Evolutionary conservation across 345 rosid genomes (phyloP).

Genomic region (Noccaea bulbosa): DNA sequence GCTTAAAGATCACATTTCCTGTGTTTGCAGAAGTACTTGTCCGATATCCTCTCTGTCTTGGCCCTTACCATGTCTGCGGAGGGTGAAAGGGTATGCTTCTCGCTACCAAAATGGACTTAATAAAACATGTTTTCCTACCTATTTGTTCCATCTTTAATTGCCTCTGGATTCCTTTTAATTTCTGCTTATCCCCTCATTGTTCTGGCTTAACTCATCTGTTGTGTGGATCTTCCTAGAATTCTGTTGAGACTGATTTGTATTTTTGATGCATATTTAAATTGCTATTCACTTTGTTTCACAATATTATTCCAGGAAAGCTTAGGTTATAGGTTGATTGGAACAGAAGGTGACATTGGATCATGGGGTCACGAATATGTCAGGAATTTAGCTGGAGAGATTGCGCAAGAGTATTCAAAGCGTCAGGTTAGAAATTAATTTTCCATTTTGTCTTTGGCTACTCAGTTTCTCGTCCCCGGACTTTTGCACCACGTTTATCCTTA

Average conservation of each 20-base stretch:
- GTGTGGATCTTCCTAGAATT: not conserved
- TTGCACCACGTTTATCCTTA: slow-evolving; percentile 4
- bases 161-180: slow-evolving; percentile 3
- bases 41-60: slow-evolving; percentile 90
- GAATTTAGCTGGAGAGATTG: slow-evolving; percentile 92
- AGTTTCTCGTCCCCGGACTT: not conserved
- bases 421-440: slow-evolving; percentile 55
- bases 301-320: slow-evolving; percentile 71
- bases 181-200: not conserved
- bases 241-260: not conserved
- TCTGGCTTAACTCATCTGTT: not conserved
- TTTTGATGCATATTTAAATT: not conserved
- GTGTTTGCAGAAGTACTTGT: slow-evolving; percentile 72
- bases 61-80: slow-evolving; percentile 98
- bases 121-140: not conserved
- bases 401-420: slow-evolving; percentile 72
- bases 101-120: not conserved
- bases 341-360: slow-evolving; percentile 90
- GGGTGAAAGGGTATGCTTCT: slow-evolving; percentile 80
- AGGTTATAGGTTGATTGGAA: slow-evolving; percentile 78
- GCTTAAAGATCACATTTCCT: slow-evolving; percentile 24
- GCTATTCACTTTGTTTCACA: slow-evolving; percentile 15
- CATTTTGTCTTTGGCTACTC: slow-evolving; percentile 1
- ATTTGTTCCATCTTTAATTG: not conserved
- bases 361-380: slow-evolving; percentile 99